Evolutionary conservation across 176 grass and related monocot species (phyloP), one percentile per base, ranked within the genome.

Genomic region (Aegilops tauschii): DNA sequence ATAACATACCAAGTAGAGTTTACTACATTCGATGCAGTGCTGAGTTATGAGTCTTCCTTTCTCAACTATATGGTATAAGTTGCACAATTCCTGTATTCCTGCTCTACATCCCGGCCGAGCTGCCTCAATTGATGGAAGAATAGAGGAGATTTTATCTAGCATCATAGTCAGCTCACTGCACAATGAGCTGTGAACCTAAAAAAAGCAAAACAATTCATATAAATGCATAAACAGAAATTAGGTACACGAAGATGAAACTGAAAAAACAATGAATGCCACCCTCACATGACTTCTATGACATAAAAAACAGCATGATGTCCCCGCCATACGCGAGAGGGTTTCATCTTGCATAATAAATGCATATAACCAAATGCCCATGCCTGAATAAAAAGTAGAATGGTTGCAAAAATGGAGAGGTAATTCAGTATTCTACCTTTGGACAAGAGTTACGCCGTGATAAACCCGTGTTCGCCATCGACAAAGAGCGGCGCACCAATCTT

Each of bases 61-160:
- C 45, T 99, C 97, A 71, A 96, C 73, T 36, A 85, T 54, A 85
- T 92, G 92, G 87, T 94, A 94, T 79, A 99, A 78, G 73, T 82
- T 94, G 82, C 97, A 99, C 61, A 99, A 77, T 76, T 94, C 94
- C 61, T 94, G 92, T 76, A 99, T 99, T 61, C 97, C 97, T 29
- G 85, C 84, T 88, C 67, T 94, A 77, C 71, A 79, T 87, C 97
- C 97, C 61, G 97, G 97, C 52, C 87, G 90, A 62, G 94, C 90
- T 62, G 92, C 92, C 84, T 99, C 97, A 82, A 96, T 99, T 79
- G 85, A 88, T 2, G 97, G 97, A 83, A 99, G 92, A 87, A 99
- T 92, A 66, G 85, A 90, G 71, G 81, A 73, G 21, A 96, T 73
- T 84, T 73, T 99, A 73, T 99, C 89, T 79, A 99, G 70, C 75